Evolutionary conservation across 1,139 yeast genomes (phyloP), one percentile per base, ranked within the genome.

Genomic region (Tardiomyces depauwii): DNA sequence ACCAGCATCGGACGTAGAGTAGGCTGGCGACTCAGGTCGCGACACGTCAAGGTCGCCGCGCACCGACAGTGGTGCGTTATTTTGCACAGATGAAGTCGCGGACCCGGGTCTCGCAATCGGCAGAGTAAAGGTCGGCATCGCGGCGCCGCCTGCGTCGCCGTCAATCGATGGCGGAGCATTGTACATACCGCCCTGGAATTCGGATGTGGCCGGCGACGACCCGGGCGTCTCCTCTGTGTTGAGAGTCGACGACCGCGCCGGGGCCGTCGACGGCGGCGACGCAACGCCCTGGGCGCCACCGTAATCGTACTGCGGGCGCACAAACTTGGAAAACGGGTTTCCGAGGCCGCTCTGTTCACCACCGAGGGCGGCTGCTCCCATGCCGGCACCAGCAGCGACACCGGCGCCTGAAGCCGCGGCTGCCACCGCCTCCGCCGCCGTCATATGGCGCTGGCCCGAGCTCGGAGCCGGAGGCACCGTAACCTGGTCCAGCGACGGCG

Each of bases 61-160:
- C 10, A 84, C 95, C 21, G 95, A 85, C 63, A 80, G 76, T 0
- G 96, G 89, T 2, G 96, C 88, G 61, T 89, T 88, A 64, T 88
- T 88, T 57, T 85, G 93, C 18, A 88, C 94, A 47, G 95, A 85
- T 0, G 96, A 87, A 0, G 96, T 83, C 45, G 84, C 77, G 0
- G 95, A 85, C 51, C 82, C 88, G 1, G 94, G 84, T 60, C 80
- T 77, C 53, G 62, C 80, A 67, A 72, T 71, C 1, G 77, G 78
- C 48, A 75, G 58, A 5, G 65, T 62, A 54, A 72, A 71, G 18
- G 48, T 47, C 39, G 61, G 55, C 10, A 58, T 51, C 14, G 14
- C 12, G 12, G 42, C 27, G 5, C 18, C 39, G 5, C 19, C 14
- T 9, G 40, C 23, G 30, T 39, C 40, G 25, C 32, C 42, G 19